These are phyloP conservation scores for Aspergillus unguis DNA, from an alignment of 2,329 filamentous ascomycete genomes.

Conservation along the genomic window DNA sequence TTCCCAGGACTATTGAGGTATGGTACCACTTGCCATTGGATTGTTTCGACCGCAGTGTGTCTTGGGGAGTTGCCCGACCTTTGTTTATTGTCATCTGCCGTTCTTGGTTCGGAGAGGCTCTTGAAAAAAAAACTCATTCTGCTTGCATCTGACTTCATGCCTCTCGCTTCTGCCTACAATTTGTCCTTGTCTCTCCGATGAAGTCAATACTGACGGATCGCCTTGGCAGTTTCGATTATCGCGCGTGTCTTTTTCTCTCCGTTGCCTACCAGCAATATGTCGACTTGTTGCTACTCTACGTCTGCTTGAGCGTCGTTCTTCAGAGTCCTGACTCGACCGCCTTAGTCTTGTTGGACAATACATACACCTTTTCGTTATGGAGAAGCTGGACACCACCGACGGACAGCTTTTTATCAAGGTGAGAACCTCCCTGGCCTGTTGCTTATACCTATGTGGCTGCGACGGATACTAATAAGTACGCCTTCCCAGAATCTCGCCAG, in stretches of 20 bases:
- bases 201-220: constrained; percentile 9
- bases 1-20: constrained; percentile 10
- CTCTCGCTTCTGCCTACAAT: not conserved
- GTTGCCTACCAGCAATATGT: constrained; percentile 32
- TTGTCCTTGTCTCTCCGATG: not conserved
- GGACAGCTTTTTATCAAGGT: constrained; percentile 51
- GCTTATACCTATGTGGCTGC: not conserved
- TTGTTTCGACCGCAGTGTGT: constrained; percentile 13
- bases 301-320: constrained; percentile 36
- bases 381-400: constrained; percentile 50
- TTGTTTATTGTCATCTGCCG: constrained; percentile 11
- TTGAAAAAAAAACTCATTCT: constrained; percentile 4
- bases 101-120: not conserved
- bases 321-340: constrained; percentile 33
- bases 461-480: constrained; percentile 10
- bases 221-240: constrained; percentile 19
- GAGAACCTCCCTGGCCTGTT: constrained; percentile 13
- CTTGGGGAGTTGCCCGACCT: constrained; percentile 12
- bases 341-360: constrained; percentile 28
- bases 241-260: constrained; percentile 20
- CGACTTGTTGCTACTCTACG: constrained; percentile 26
- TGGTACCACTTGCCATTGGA: constrained; percentile 7
- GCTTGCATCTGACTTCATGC: constrained; percentile 2
- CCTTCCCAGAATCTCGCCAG: constrained; percentile 76
- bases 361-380: constrained; percentile 38